Evolutionary conservation across 2,329 filamentous ascomycete species (phyloP), one percentile per base, ranked within the genome.

Genomic region (Xylaria sp.): DNA sequence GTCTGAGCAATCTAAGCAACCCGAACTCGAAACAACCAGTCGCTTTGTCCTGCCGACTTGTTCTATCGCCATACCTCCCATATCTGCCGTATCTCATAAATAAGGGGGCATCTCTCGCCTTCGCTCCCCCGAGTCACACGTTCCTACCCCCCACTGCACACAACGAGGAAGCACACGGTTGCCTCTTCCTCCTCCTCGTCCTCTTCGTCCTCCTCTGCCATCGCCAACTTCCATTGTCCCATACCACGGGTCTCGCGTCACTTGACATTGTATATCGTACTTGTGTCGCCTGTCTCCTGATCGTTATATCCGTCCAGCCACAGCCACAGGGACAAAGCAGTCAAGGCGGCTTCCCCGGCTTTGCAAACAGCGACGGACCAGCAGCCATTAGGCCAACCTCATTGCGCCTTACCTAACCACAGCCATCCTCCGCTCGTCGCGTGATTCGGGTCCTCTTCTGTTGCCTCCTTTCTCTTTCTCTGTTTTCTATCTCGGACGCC

Each of bases 321-420:
- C n/a, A 46, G 17, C 40, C 35, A 53, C 10, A 58, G 17, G 53
- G 25, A 68, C 58, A 68, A 68, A 67, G 66, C 64, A 43, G 25
- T 67, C 58, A 68, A 68, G 66, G 66, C 64, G 38, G 51, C 37
- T 53, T 47, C 57, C 58, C 46, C 25, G 37, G 23, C 44, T 62
- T 67, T 27, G 65, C 61, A 62, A 64, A 60, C 54, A 68, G 67
- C 63, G 15, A 68, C 63, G 59, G 63, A 63, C 61, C 65, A 55
- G 62, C 59, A 54, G 33, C 43, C 67, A 68, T 57, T 63, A 46
- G 47, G 52, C 54, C n/a, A 52, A 62, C 65, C 67, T 48, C 59
- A 53, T 58, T 62, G 56, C 40, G 47, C 62, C 64, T 68, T 67
- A 66, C 64, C 65, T 67, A 66, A 70, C 66, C 67, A 48, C 67